Evolutionary conservation across 1,139 yeast genomes (phyloP), one percentile per base, ranked within the genome.

Genomic region (Wickerhamomyces sp.): DNA sequence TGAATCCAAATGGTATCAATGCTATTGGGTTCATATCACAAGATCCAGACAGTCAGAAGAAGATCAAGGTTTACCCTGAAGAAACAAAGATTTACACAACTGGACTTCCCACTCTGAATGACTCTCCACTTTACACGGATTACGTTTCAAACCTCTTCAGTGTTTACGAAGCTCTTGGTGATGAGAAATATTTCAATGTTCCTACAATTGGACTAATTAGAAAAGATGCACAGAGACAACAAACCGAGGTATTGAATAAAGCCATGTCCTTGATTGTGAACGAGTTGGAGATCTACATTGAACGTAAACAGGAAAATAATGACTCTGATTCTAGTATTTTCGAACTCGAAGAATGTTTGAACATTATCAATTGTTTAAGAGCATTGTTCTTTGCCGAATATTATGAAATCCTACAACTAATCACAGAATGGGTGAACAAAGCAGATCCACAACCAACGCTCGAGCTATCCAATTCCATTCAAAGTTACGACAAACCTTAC

Each of bases 391-490:
- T 79, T 48, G 64, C 70, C 1, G 62, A 64, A 3, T 65, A 62
- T 28, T 63, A 64, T 28, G 69, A 64, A 33, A 75, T 79, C 2
- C 70, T 67, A 22, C 52, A 64, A 15, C 31, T 49, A 13, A 48
- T 64, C 24, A 40, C 52, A 1, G 68, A 64, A 35, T 83, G 91
- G 91, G 65, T 80, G 23, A 83, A 83, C 51, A 66, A 75, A 39
- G 76, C 78, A 30, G 87, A 81, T 49, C 67, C 68, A 22, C 62
- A 75, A 44, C 87, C 88, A 2, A 72, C 67, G 34, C 61, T 62
- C 16, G 73, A 68, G 16, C 57, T 71, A 31, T 64, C 72, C 1
- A 63, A 69, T 26, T 63, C 62, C n/a, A 68, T 73, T 58, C 57
- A 71, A 45, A 32, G 36, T 6, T 41, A 39, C 15, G 42, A 67